Conservation (phyloP, 2,329 filamentous ascomycete species). For the Lecanicillium sp. region DNA sequence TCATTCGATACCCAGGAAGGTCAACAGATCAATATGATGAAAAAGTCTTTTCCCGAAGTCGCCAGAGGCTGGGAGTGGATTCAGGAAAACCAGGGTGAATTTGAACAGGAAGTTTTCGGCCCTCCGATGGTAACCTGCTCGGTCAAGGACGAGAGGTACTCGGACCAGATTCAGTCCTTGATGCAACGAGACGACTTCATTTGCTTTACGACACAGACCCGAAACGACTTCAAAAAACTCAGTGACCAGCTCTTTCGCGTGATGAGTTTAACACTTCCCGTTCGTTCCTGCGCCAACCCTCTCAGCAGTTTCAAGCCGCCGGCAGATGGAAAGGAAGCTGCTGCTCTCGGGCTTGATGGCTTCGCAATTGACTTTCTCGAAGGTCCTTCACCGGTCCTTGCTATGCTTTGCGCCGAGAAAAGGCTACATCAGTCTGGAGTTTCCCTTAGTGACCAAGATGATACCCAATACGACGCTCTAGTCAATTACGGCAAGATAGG, state of each 20-base stretch:
- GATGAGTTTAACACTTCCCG: slow-evolving; percentile 61
- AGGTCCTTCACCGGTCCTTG: slow-evolving; percentile 74
- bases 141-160: slow-evolving; percentile 62
- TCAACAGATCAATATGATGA: slow-evolving; percentile 61
- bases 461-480: slow-evolving; percentile 61
- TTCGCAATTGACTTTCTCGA: slow-evolving; percentile 72
- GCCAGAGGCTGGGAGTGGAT: slow-evolving; percentile 75
- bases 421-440: slow-evolving; percentile 62
- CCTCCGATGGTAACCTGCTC: slow-evolving; percentile 76
- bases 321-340: slow-evolving; percentile 46
- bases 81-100: slow-evolving; percentile 56
- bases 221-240: slow-evolving; percentile 65
- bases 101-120: slow-evolving; percentile 70
- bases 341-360: slow-evolving; percentile 60
- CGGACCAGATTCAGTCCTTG: slow-evolving; percentile 44
- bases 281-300: slow-evolving; percentile 52
- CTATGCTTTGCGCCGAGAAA: slow-evolving; percentile 75
- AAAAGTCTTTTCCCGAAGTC: slow-evolving; percentile 52
- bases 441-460: slow-evolving; percentile 51
- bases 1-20: slow-evolving; percentile 67
- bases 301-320: slow-evolving; percentile 48
- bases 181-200: slow-evolving; percentile 43
- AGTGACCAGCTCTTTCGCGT: slow-evolving; percentile 54
- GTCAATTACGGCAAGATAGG: slow-evolving; percentile 47
- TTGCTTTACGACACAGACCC: slow-evolving; percentile 71